A percentile compares a stretch with the other conserved stretches of the same genome.
Evolutionary conservation across 163 green algal genomes (phyloP).

Genomic region (Scenedesmus sp.): DNA sequence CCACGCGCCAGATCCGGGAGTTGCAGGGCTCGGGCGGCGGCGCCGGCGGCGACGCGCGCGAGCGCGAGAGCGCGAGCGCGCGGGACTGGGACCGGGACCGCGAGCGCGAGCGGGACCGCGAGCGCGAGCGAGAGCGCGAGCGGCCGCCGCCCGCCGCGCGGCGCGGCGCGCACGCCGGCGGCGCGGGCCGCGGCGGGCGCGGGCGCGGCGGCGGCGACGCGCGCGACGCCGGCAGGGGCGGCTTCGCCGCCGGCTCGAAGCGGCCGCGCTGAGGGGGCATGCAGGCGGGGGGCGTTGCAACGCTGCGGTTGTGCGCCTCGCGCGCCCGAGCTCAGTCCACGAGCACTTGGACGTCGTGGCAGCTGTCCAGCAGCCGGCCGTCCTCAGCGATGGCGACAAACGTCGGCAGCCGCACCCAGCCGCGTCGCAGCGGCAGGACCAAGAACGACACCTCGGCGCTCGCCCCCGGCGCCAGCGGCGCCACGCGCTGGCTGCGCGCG

Average conservation of each 20-base stretch:
- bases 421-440: constrained; percentile 29
- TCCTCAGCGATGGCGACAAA: constrained; percentile 42
- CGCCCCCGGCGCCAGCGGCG: not conserved
- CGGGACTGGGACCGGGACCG: not conserved
- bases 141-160: not conserved
- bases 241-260: no score
- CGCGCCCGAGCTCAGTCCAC: constrained; percentile 15
- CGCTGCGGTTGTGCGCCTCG: not conserved
- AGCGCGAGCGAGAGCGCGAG: not conserved
- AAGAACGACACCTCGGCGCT: not conserved
- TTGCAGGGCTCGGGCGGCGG: constrained; percentile 3
- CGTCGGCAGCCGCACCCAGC: constrained; percentile 38
- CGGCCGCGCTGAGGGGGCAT: no score
- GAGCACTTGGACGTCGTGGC: constrained; percentile 38
- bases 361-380: constrained; percentile 9
- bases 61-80: no score
- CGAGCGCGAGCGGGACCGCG: not conserved
- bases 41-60: no score
- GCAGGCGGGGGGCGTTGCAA: no score
- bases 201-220: no score
- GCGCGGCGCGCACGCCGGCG: no score
- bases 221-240: no score
- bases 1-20: constrained; percentile 19
- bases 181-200: no score
- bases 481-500: constrained; percentile 15